Conservation (phyloP, 805 yeast genomes). For the Myxozyma kluyveri region DNA sequence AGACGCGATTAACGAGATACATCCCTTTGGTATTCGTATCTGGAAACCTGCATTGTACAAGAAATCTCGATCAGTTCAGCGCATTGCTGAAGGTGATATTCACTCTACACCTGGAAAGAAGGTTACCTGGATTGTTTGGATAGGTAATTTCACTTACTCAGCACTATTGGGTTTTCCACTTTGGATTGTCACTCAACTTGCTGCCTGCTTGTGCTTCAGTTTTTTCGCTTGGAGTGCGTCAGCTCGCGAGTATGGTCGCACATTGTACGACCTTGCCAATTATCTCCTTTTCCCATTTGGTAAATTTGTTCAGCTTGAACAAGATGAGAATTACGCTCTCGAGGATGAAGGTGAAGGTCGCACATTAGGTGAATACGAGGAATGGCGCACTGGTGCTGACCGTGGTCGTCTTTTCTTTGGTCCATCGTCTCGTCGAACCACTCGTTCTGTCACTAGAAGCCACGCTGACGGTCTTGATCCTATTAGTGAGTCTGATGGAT, state of each 20-base stretch:
- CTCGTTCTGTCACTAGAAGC: background rate
- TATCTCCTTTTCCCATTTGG: constrained; percentile 88
- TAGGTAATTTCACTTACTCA: constrained; percentile 74
- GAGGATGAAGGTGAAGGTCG: constrained; percentile 92
- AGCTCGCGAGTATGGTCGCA: constrained; percentile 61
- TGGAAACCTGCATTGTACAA: constrained; percentile 98
- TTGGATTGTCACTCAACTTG: constrained; percentile 49
- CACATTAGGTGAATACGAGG: constrained; percentile 63
- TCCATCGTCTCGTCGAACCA: constrained; percentile 41
- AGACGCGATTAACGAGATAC: constrained; percentile 92
- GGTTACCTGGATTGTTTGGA: constrained; percentile 58
- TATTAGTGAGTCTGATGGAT: constrained; percentile 20
- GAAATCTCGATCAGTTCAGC: constrained; percentile 85
- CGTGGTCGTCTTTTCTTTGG: constrained; percentile 80
- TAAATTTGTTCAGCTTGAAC: constrained; percentile 71
- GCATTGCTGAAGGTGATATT: constrained; percentile 88
- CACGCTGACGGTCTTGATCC: constrained; percentile 13
- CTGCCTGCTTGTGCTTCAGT: constrained; percentile 17
- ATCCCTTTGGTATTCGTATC: constrained; percentile 96
- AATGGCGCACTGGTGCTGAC: constrained; percentile 74
- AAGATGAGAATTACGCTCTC: constrained; percentile 73
- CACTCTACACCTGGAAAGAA: constrained; percentile 63
- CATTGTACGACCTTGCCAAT: constrained; percentile 60
- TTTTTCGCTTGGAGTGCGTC: constrained; percentile 44
- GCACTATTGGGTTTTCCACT: constrained; percentile 67